Base-by-base conservation (phyloP, 306 rosid genomes). In the Pyrus betulifolia region DNA sequence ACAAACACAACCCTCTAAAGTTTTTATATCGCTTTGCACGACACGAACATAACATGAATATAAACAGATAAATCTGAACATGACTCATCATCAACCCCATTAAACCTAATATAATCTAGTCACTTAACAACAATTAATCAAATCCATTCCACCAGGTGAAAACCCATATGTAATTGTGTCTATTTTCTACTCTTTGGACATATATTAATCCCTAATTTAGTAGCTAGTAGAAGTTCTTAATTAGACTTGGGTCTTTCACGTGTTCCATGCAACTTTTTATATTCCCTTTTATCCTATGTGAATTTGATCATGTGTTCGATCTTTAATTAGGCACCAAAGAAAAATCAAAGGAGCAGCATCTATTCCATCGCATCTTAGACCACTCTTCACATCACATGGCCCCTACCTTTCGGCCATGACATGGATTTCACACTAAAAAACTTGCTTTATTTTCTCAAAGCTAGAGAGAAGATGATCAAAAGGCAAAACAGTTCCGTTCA, bases 381-480 rank as follows among this genome's bases (percentile, higher is more conserved):
- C 55, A 15, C 8, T 15, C 55, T 49, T 59, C 51, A 54, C 57
- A 13, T 30, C 28, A 21, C 68, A 44, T 40, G 57, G 57, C 38
- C 55, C 68, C 46, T 28, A 6, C 55, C n/a, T 55, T 33, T 58
- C 45, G 58, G 46, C 68, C 35, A 72, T 17, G 76, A 73, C 57
- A 59, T 31, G 49, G 68, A 63, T 54, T 45, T 44, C 19, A 65
- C 64, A 38, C 3, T 3, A 7, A 25, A 8, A 42, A 52, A 18
- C 30, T 64, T 54, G 28, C 55, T 54, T 6, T 4, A 12, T 38
- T 44, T 6, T 40, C 6, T 23, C 49, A 57, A 72, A 72, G 68
- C 28, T 21, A 74, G 64, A 62, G 27, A 78, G 45, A 51, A 63
- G 55, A 51, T 51, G 58, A 49, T 63, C 67, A 63, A 67, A 76